Base-by-base conservation (phyloP, 2,329 filamentous ascomycete genomes). In the Exophiala sp. region DNA sequence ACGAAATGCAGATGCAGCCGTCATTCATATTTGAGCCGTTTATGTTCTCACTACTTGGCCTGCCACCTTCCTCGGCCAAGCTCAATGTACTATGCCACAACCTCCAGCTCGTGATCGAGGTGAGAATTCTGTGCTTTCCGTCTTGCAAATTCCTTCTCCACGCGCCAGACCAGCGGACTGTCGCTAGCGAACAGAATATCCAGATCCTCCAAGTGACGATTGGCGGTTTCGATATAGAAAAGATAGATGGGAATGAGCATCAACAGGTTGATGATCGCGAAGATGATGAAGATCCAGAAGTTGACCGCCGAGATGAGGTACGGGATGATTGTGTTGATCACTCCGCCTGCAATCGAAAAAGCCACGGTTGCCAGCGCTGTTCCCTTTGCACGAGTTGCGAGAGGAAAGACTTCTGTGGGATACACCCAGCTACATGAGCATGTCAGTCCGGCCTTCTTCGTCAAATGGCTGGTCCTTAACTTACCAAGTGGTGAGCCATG, bases 191-290 rank as follows among this genome's bases (percentile, higher is more conserved):
- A 43, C 11, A 43, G 18, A 24, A 43, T 21, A 21, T 67, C 63
- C 5, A 71, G 68, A 36, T 70, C 68, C 51, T 71, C 68, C 49
- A 70, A 52, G 10, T 62, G 65, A 9, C 62, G 59, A 14, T 67
- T 63, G 50, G 69, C 70, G 0, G 68, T 71, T 51, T 71, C 69
- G 0, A 67, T 67, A 46, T 67, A 71, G 35, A 69, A 57, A 35
- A 70, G 64, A 39, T 61, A 71, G 11, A 72, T 64, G 3, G 65
- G 66, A 12, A 65, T 55, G 18, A 68, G 43, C 47, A 64, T 55
- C 10, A 61, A 43, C 16, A 68, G 57, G 36, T 68, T 69, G 7
- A 69, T 63, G 20, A 68, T 38, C 2, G 65, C 66, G 52, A 69
- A 69, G 7, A 68, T 55, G 38, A 68, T 66, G 36, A 69, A 68